Conservation (phyloP, 1,284 basidiomycete species). For the Pseudozyma hubeiensis region DNA sequence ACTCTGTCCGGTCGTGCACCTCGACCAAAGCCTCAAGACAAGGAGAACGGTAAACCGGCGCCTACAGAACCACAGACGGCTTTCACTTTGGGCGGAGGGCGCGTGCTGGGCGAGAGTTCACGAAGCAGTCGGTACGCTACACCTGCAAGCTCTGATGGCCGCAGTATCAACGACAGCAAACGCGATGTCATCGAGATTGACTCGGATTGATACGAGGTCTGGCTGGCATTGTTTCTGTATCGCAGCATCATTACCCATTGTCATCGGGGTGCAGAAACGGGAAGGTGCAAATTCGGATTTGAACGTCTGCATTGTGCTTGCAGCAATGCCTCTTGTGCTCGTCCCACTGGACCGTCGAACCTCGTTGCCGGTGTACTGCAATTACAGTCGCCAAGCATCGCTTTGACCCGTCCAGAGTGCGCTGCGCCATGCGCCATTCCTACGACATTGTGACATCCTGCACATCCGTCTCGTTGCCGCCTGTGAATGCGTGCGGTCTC, state of each 20-base stretch:
- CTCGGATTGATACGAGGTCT: constrained; percentile 44
- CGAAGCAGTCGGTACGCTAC: constrained; percentile 43
- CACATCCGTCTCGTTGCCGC: not conserved
- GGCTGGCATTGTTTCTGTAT: not conserved
- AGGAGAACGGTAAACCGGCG: constrained; percentile 19
- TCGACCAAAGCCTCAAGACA: constrained; percentile 18
- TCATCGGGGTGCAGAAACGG: too few relatives aligned
- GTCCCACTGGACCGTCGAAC: too few relatives aligned
- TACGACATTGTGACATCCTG: constrained; percentile 6
- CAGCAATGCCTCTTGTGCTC: too few relatives aligned
- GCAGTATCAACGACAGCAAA: constrained; percentile 30
- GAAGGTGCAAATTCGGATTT: not conserved
- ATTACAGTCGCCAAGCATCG: constrained; percentile 16
- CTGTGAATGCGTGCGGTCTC: not conserved
- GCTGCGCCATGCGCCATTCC: not conserved
- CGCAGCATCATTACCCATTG: not conserved
- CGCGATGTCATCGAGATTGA: constrained; percentile 60
- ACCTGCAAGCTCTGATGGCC: constrained; percentile 27
- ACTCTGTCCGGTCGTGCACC: constrained; percentile 42
- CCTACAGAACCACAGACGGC: constrained; percentile 10
- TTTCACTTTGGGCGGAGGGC: constrained; percentile 38
- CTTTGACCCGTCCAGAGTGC: not conserved
- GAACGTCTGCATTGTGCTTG: too few relatives aligned
- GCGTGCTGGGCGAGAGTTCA: constrained; percentile 32
- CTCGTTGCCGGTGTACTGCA: not conserved